Conservation (phyloP, 2,329 filamentous ascomycete species). For the Leptodontidium sp. region DNA sequence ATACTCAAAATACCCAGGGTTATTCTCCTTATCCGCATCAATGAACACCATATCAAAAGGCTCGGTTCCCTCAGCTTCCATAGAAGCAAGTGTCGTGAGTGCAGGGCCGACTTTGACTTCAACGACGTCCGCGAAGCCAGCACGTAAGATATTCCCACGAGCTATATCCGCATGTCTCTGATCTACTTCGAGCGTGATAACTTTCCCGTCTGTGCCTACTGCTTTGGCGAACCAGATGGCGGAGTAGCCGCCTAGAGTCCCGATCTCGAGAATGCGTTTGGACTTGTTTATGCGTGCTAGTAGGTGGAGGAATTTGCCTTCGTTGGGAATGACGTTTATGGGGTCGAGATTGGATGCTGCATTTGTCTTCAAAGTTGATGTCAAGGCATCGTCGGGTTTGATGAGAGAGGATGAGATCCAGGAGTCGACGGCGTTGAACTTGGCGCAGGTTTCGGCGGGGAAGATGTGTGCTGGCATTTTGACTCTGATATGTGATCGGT, state of each 20-base stretch:
- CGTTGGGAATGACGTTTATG: conserved; percentile 34
- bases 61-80: conserved; percentile 46
- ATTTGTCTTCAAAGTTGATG: conserved; percentile 28
- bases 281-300: conserved; percentile 33
- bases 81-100: conserved; percentile 48
- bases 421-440: conserved; percentile 29
- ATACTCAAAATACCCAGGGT: conserved; percentile 54
- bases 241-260: conserved; percentile 39
- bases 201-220: conserved; percentile 32
- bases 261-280: conserved; percentile 39
- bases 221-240: conserved; percentile 40
- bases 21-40: conserved; percentile 61
- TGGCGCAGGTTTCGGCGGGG: conserved; percentile 19
- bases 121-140: conserved; percentile 54
- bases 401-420: conserved; percentile 20
- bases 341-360: conserved; percentile 15
- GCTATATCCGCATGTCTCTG: conserved; percentile 53
- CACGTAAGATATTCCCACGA: conserved; percentile 49
- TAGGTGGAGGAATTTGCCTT: conserved; percentile 35
- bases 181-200: conserved; percentile 54
- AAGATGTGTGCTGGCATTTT: conserved; percentile 23
- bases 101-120: conserved; percentile 57
- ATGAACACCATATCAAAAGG: conserved; percentile 63
- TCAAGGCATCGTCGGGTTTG: conserved; percentile 21
- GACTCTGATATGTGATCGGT: not conserved